phyloP scores from a whole-genome alignment of 2,329 filamentous ascomycete species.

The Boeremia exigua region DNA sequence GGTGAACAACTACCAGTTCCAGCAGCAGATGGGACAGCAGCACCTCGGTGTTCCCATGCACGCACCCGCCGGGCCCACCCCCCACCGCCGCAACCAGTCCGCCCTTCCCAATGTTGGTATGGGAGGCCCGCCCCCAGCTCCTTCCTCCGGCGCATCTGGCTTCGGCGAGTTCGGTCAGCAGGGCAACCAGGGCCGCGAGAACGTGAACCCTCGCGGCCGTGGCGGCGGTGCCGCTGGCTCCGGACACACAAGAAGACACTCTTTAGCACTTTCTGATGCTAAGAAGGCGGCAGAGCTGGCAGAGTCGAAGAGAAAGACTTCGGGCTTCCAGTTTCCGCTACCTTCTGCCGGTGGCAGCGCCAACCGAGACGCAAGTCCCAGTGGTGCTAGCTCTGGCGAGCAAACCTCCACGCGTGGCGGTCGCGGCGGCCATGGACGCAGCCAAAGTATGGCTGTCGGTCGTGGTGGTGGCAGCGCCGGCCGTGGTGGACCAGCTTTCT shows the following conservation, averaged over 20 bases:
- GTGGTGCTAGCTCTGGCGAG: conserved; percentile 49
- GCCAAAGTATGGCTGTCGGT: conserved; percentile 86
- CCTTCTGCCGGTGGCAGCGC: conserved; percentile 67
- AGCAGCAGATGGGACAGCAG: conserved; percentile 65
- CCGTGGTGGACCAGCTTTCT: conserved; percentile 74
- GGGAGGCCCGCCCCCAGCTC: conserved; percentile 83
- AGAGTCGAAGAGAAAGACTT: conserved; percentile 94
- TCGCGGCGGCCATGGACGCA: conserved; percentile 69
- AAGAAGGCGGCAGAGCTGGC: conserved; percentile 97
- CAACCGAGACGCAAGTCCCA: conserved; percentile 64
- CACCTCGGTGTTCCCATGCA: conserved; percentile 75
- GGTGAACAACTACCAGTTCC: conserved; percentile 84
- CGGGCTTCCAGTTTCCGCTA: conserved; percentile 91
- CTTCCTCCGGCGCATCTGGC: conserved; percentile 84
- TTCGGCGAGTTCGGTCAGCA: conserved; percentile 82
- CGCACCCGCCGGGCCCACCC: conserved; percentile 75
- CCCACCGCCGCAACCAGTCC: conserved; percentile 98
- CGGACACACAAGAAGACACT: conserved; percentile 93
- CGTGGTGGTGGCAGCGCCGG: conserved; percentile 68
- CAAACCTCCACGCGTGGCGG: conserved; percentile 47
- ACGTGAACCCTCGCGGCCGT: conserved; percentile 72
- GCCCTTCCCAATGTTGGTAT: conserved; percentile 91
- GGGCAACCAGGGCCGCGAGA: conserved; percentile 67
- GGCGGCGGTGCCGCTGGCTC: conserved; percentile 69
- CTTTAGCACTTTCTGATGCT: conserved; percentile 89